Evolutionary conservation across 768 basidiomycete genomes (phyloP), one percentile per base, ranked within the genome.

Genomic region (Podaxis pistillaris): DNA sequence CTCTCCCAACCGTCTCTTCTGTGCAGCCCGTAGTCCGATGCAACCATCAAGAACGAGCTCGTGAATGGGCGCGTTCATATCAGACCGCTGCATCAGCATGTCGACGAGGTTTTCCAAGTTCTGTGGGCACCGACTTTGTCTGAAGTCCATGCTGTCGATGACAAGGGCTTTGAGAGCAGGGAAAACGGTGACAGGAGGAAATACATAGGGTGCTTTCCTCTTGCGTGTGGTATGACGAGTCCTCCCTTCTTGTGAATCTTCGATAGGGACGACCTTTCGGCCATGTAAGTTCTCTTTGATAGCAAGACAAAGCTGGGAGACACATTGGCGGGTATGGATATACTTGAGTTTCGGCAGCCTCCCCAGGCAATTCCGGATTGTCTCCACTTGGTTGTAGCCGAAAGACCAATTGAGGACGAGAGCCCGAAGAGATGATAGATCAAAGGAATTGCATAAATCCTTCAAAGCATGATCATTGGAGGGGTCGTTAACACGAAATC

Each of bases 1-100:
- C 19, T 56, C 53, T 46, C 40, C 60, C 28, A 62, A 47, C 28
- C 11, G 44, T 36, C 54, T 41, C 33, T 46, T 36, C 28, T 55
- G 60, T 41, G 40, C 19, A 4, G n/a, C 15, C 17, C 60, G 22
- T 6, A 62, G n/a, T n/a, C 60, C 53, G 2, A 8, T 11, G 46
- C 60, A 55, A 1, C 26, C n/a, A 1, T 55, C 53, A 15, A 62
- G 22, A 12, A 55, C 13, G 12, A 62, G 22, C 13, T 49, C 2
- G 8, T 62, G 51, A 47, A 62, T 62, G 15, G 60, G 60, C 11
- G 53, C 53, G 15, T 55, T 49, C 41, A 54, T 55, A 13, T 62
- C 40, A 8, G 44, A 55, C 12, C 60, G 60, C 19, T 62, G 52
- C 53, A 62, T 55, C 30, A 62, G 17, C 41, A 47, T 47, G 19